These are phyloP conservation scores for Heritiera fomes DNA, from an alignment of 345 rosid genomes.

Conservation along the genomic window DNA sequence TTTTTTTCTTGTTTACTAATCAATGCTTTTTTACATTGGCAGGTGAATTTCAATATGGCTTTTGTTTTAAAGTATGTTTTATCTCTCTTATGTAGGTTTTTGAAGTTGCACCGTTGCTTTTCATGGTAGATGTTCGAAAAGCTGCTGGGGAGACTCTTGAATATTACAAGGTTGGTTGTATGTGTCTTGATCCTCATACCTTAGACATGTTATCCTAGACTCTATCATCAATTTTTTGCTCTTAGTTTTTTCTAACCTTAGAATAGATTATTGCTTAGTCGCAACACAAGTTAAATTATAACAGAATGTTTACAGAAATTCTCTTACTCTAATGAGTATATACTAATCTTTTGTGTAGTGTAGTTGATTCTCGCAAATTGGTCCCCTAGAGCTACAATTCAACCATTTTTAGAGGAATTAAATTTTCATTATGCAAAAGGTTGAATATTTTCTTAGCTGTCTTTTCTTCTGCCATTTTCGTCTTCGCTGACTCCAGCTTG, in stretches of 20 bases:
- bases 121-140: slow-evolving; percentile 89
- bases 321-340: not conserved
- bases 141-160: slow-evolving; percentile 91
- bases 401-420: slow-evolving; percentile 9
- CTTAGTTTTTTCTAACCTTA: not conserved
- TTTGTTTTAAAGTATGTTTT: slow-evolving; percentile 6
- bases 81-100: slow-evolving; percentile 46
- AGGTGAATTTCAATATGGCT: not conserved
- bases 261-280: not conserved
- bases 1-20: slow-evolving; percentile 1
- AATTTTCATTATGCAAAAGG: not conserved
- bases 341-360: not conserved
- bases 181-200: not conserved
- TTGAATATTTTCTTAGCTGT: not conserved
- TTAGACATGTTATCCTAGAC: not conserved
- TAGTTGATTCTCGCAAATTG: not conserved
- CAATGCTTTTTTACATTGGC: slow-evolving; percentile 10
- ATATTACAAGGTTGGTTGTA: slow-evolving; percentile 71
- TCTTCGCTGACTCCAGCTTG: not conserved
- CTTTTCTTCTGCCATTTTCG: not conserved
- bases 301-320: not conserved
- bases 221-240: not conserved
- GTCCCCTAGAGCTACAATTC: not conserved
- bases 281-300: not conserved
- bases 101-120: slow-evolving; percentile 90